phyloP scores from a whole-genome alignment of 164 flowering plant species.

The Echeveria elegans region DNA sequence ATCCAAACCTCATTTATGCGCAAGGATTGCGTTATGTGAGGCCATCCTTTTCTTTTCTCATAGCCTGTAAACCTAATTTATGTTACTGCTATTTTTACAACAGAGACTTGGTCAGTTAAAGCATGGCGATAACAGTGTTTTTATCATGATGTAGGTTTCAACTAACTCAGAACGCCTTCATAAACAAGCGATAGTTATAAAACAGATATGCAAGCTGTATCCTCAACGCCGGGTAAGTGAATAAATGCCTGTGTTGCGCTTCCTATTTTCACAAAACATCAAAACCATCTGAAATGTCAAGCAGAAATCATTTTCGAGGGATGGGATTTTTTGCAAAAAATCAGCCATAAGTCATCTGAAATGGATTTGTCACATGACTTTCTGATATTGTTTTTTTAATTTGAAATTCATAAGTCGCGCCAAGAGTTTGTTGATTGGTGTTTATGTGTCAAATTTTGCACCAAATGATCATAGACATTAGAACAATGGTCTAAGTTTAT shows the following conservation, averaged over 20 bases:
- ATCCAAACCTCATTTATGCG: constrained; percentile 75
- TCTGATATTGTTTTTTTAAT: neutral
- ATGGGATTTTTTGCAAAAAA: neutral
- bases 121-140: neutral
- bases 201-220: constrained; percentile 87
- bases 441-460: neutral
- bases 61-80: neutral
- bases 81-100: neutral
- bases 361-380: neutral
- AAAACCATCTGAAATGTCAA: neutral
- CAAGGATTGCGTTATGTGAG: constrained; percentile 85
- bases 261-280: neutral
- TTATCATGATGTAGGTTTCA: constrained; percentile 55
- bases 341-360: too few species aligned
- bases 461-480: neutral
- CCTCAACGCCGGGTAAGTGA: constrained; percentile 79
- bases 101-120: neutral
- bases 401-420: neutral
- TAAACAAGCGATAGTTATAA: constrained; percentile 78
- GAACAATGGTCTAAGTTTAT: neutral
- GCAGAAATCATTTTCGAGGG: neutral
- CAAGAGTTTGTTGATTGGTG: neutral
- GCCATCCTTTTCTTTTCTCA: neutral
- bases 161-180: constrained; percentile 82
- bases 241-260: neutral